Percentiles rank a stretch among this genome's conserved stretches.
Conservation (phyloP, 495 filamentous ascomycete species). For the Articulospora tetracladia region DNA sequence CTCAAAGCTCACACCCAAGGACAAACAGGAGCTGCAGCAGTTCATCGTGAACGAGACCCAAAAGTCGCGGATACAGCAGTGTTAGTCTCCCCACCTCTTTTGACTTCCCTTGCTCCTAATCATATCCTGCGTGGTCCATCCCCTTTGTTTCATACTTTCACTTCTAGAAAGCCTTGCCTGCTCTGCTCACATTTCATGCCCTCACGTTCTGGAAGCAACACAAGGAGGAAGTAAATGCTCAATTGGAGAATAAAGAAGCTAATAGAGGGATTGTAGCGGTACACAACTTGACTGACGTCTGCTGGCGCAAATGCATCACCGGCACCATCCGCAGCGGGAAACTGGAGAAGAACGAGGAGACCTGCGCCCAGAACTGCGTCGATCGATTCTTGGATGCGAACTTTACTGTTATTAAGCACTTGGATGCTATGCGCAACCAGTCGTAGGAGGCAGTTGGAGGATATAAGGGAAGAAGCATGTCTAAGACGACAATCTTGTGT, state of each 20-base stretch:
- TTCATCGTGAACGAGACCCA: conserved; percentile 77
- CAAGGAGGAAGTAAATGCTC: too few relatives aligned
- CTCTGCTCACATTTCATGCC: neutral
- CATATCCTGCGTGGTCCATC: neutral
- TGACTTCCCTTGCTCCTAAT: neutral
- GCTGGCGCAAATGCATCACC: conserved; percentile 87
- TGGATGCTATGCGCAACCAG: conserved; percentile 59
- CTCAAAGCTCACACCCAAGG: conserved; percentile 69
- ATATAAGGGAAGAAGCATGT: neutral
- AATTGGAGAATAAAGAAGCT: too few relatives aligned
- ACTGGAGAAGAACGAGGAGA: conserved; percentile 72
- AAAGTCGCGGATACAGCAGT: conserved; percentile 73
- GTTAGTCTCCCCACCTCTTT: conserved; percentile 46
- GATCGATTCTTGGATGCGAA: conserved; percentile 91
- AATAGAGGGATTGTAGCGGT: conserved; percentile 47
- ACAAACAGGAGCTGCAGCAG: conserved; percentile 83
- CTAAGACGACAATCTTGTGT: neutral
- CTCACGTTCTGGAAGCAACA: too few relatives aligned
- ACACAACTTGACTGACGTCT: conserved; percentile 80
- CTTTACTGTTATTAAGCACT: conserved; percentile 70
- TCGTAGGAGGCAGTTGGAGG: neutral
- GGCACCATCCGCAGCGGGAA: conserved; percentile 57
- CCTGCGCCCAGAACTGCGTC: conserved; percentile 86
- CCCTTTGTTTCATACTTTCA: neutral
- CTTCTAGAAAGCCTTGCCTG: neutral